Conservation (phyloP, 257 asterid genomes). For the Coffea canephora region DNA sequence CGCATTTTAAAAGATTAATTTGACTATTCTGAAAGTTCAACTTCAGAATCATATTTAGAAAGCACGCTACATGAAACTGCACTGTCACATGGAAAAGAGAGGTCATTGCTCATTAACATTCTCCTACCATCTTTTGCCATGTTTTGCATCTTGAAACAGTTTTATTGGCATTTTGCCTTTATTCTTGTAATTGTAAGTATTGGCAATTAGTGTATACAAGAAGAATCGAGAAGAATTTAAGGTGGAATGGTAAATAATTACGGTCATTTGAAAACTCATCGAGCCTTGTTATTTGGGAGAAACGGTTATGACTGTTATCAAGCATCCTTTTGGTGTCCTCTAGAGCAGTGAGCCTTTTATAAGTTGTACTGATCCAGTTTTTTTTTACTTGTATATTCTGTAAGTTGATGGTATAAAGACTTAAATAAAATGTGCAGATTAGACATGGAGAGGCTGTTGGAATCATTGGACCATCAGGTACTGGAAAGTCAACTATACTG, state of each 20-base stretch:
- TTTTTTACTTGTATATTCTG: background rate
- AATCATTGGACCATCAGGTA: conserved; percentile 99
- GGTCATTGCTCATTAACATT: background rate
- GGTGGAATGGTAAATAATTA: background rate
- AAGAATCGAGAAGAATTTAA: background rate
- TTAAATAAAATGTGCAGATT: conserved; percentile 53
- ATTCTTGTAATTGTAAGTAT: background rate
- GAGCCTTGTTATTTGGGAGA: background rate
- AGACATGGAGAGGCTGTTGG: conserved; percentile 99
- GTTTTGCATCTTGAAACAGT: background rate
- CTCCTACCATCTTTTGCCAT: background rate
- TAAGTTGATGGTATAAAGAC: background rate
- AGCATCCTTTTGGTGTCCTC: background rate
- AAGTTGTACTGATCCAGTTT: background rate
- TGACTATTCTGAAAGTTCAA: background rate
- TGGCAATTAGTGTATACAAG: background rate
- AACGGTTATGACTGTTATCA: background rate
- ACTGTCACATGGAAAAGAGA: background rate
- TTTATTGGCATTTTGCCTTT: background rate
- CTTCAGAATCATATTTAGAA: background rate
- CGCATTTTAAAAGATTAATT: background rate
- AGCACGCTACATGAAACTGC: background rate
- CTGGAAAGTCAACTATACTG: conserved; percentile 95
- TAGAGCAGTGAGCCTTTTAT: background rate
- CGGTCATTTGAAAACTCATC: background rate